These are phyloP conservation scores for Yamadazyma nakazawae DNA, from an alignment of 805 yeast genomes.

Conservation along the genomic window DNA sequence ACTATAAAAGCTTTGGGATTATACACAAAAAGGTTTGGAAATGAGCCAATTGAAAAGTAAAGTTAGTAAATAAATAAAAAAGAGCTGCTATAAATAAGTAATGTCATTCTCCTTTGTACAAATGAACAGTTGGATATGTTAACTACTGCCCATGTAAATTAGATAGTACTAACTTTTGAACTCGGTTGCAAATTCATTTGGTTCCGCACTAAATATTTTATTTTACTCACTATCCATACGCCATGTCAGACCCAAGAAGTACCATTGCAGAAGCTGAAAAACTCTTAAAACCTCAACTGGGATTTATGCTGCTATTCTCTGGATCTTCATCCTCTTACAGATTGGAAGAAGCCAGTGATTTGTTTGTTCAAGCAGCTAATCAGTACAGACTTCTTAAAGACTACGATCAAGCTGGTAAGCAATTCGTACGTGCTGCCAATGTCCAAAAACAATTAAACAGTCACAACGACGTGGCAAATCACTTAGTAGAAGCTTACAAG, in stretches of 20 bases:
- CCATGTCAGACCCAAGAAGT: conserved; percentile 44
- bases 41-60: conserved; percentile 4
- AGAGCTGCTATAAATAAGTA: not conserved
- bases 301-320: conserved; percentile 62
- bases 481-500: conserved; percentile 87
- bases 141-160: no score
- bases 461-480: conserved; percentile 88
- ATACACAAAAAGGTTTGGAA: conserved; percentile 37
- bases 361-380: conserved; percentile 92
- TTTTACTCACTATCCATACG: not conserved
- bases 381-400: conserved; percentile 75
- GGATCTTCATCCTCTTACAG: conserved; percentile 62
- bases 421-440: conserved; percentile 83
- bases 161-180: no score
- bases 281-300: conserved; percentile 56
- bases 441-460: conserved; percentile 70
- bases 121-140: not conserved
- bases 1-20: conserved; percentile 92
- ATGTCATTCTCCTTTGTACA: not conserved
- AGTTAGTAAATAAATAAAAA: not conserved
- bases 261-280: conserved; percentile 45
- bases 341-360: conserved; percentile 89
- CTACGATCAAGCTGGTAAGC: conserved; percentile 69
- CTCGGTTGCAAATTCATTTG: no score
- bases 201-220: not conserved